Percentiles rank a stretch among this genome's conserved stretches.
Evolutionary conservation across 805 yeast species (phyloP).

Genomic region (Candida fluviatilis): DNA sequence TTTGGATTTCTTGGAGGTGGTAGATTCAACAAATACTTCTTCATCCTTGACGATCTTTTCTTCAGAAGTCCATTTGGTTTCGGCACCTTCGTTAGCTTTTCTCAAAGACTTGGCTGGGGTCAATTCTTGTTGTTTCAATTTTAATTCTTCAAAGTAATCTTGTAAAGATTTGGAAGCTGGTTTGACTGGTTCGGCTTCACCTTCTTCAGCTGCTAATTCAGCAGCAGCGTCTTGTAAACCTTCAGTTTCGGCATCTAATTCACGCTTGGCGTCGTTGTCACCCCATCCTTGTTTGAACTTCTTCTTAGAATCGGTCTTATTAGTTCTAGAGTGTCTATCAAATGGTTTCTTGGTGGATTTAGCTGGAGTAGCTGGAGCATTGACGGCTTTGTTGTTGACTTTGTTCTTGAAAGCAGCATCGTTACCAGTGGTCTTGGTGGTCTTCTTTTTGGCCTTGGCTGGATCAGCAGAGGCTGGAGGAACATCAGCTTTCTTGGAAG

Average conservation of each 20-base stretch:
- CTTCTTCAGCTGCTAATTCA: conserved; percentile 47
- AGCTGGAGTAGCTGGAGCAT: conserved; percentile 51
- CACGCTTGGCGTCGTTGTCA: conserved; percentile 58
- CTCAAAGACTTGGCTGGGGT: conserved; percentile 33
- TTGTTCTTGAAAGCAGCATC: conserved; percentile 81
- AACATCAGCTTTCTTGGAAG: conserved; percentile 82
- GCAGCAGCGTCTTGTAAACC: conserved; percentile 34
- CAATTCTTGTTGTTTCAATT: conserved; percentile 41
- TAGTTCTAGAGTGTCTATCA: conserved; percentile 87
- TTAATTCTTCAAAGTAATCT: conserved; percentile 76
- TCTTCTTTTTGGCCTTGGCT: conserved; percentile 70
- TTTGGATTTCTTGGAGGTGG: conserved; percentile 64
- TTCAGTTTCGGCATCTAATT: conserved; percentile 63
- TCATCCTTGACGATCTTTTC: conserved; percentile 63
- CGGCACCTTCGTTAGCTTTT: conserved; percentile 57
- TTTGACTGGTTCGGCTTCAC: conserved; percentile 43
- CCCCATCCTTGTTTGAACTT: conserved; percentile 88
- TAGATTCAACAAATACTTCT: conserved; percentile 55
- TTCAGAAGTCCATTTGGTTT: conserved; percentile 45
- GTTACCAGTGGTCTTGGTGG: conserved; percentile 73
- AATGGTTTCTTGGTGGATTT: conserved; percentile 54
- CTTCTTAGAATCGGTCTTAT: conserved; percentile 81
- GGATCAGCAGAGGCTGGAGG: conserved; percentile 82
- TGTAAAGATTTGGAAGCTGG: conserved; percentile 67
- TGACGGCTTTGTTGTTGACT: conserved; percentile 67